phyloP scores from a whole-genome alignment of 2,329 filamentous ascomycete genomes.

The Stromatinia cepivora region DNA sequence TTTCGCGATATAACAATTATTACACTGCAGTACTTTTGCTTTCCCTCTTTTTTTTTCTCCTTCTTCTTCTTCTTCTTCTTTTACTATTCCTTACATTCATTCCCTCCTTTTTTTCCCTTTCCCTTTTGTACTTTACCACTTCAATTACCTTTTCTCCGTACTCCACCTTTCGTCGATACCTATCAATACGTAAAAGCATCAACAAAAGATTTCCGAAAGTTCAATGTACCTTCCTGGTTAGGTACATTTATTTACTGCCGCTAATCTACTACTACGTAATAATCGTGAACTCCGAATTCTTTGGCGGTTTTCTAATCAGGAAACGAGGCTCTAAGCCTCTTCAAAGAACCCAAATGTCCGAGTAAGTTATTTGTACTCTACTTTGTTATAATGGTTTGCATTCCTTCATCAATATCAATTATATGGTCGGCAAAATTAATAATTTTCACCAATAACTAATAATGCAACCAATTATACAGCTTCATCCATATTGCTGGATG shows the following conservation, averaged over 20 bases:
- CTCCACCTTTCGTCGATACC: not conserved
- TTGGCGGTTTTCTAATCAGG: conserved; percentile 17
- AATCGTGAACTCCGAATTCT: conserved; percentile 19
- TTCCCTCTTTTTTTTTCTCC: not conserved
- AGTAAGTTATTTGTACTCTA: conserved; percentile 9
- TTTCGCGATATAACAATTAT: not conserved
- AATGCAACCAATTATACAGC: conserved; percentile 41
- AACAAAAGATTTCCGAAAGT: not conserved
- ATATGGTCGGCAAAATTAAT: not conserved
- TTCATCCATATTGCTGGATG: conserved; percentile 53
- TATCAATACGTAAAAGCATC: not conserved
- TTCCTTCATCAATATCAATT: not conserved
- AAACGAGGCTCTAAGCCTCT: conserved; percentile 24
- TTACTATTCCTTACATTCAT: not conserved
- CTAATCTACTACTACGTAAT: conserved; percentile 16
- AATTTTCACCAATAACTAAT: conserved; percentile 3
- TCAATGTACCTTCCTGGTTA: conserved; percentile 3
- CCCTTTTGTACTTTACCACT: not conserved
- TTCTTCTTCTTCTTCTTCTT: not conserved
- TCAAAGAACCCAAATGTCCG: conserved; percentile 20
- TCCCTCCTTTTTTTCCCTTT: not conserved
- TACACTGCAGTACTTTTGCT: not conserved
- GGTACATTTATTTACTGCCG: conserved; percentile 5
- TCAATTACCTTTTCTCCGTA: not conserved
- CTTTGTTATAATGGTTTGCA: not conserved